Conservation (phyloP, 805 yeast genomes). For the Priceomyces fermenticarens region DNA sequence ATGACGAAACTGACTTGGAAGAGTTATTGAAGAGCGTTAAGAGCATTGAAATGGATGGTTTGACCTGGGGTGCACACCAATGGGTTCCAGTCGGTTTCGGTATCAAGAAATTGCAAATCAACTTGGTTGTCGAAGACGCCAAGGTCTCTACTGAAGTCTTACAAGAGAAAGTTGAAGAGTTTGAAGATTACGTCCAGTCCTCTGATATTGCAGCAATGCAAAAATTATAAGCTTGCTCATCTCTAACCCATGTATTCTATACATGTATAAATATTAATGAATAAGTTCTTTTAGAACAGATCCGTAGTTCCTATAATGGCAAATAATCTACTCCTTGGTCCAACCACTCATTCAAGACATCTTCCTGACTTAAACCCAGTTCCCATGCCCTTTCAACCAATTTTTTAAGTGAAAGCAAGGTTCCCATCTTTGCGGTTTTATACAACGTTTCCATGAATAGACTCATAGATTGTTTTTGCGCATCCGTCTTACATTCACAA, state of each 20-base stretch:
- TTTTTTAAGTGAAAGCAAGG: constrained; percentile 40
- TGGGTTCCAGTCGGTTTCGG: constrained; percentile 98
- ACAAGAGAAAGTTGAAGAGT: constrained; percentile 74
- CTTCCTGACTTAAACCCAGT: constrained; percentile 41
- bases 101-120: constrained; percentile 98
- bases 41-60: constrained; percentile 85
- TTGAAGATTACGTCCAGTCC: constrained; percentile 99
- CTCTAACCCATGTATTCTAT: background rate
- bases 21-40: constrained; percentile 84
- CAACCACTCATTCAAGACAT: constrained; percentile 46
- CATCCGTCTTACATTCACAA: constrained; percentile 35
- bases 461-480: constrained; percentile 27
- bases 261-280: background rate
- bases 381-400: constrained; percentile 47
- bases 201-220: constrained; percentile 98
- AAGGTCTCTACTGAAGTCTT: constrained; percentile 91
- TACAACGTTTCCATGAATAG: constrained; percentile 41
- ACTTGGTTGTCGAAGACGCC: constrained; percentile 96
- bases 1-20: constrained; percentile 96
- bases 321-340: constrained; percentile 48
- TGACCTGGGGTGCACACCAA: constrained; percentile 97
- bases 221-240: constrained; percentile 69
- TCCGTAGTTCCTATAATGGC: background rate
- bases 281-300: background rate
- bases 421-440: constrained; percentile 53